Percentiles rank a stretch among this genome's conserved stretches.
Evolutionary conservation across 2,329 filamentous ascomycete species (phyloP).

Genomic region (Periconia digitata): DNA sequence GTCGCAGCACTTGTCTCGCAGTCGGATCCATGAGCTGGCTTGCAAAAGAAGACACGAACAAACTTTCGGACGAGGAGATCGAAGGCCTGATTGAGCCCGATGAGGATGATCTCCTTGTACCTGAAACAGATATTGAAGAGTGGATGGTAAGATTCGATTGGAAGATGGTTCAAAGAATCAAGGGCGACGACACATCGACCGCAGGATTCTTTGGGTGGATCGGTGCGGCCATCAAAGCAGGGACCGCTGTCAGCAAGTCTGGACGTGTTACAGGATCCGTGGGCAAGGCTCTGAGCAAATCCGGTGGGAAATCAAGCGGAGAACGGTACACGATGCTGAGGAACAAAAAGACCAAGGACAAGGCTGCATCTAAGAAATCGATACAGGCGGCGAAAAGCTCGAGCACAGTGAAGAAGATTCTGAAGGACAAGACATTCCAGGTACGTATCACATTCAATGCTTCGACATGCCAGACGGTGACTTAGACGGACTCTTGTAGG

Average conservation of each 20-base stretch:
- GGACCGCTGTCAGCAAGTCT: neutral
- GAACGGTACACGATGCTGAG: neutral
- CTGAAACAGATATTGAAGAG: conserved; percentile 4
- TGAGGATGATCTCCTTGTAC: neutral
- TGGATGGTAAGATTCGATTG: conserved; percentile 3
- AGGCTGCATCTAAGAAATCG: neutral
- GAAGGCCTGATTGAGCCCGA: conserved; percentile 5
- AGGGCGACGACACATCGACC: neutral
- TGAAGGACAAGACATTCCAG: conserved; percentile 8
- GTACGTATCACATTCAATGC: neutral
- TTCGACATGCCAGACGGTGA: neutral
- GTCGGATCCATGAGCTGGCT: conserved; percentile 5
- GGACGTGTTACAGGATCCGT: neutral
- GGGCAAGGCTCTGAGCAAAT: neutral
- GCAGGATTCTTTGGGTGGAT: neutral
- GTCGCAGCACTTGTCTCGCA: conserved; percentile 4
- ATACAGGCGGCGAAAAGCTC: conserved; percentile 2
- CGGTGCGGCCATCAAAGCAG: neutral
- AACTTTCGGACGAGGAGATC: conserved; percentile 2
- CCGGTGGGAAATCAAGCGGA: neutral
- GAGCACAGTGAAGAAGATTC: conserved; percentile 1
- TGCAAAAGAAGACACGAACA: neutral
- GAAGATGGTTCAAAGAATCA: neutral
- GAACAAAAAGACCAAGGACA: neutral
- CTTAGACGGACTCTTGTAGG: neutral